phyloP scores from a whole-genome alignment of 2,329 filamentous ascomycete species.

The Aspergillus sojae region DNA sequence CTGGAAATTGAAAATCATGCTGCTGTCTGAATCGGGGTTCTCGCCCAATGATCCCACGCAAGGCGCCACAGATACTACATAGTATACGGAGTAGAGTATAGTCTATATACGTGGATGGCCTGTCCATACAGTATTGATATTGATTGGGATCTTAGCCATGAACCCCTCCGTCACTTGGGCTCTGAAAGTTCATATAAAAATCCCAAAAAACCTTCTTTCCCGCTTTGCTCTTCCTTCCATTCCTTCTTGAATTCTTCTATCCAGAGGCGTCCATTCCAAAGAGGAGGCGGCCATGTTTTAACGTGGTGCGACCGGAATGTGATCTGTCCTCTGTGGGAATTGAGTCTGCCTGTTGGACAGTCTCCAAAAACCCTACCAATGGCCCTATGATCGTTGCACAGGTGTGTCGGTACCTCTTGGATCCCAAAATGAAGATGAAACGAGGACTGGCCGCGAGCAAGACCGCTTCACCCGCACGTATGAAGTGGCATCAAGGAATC shows the following conservation, averaged over 20 bases:
- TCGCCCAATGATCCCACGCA: slow-evolving; percentile 3
- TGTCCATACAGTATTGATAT: background rate
- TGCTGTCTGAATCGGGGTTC: background rate
- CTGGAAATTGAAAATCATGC: background rate
- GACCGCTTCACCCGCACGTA: background rate
- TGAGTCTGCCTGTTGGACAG: slow-evolving; percentile 1
- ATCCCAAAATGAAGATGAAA: slow-evolving; percentile 9
- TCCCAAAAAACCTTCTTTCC: background rate
- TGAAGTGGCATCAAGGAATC: background rate
- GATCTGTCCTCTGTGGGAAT: slow-evolving; percentile 16
- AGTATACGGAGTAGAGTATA: background rate
- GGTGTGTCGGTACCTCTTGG: slow-evolving; percentile 8
- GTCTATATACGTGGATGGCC: background rate
- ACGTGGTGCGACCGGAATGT: slow-evolving; percentile 17
- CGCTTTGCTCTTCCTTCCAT: background rate
- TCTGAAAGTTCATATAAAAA: background rate
- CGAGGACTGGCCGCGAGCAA: background rate
- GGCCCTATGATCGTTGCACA: slow-evolving; percentile 18
- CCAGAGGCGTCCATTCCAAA: background rate
- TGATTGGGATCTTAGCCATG: background rate
- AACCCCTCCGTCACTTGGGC: background rate
- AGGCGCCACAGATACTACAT: background rate
- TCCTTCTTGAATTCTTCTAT: background rate
- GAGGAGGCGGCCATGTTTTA: background rate
- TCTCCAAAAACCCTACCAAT: slow-evolving; percentile 1